Base-by-base conservation (phyloP, 1,139 yeast species). In the Kodamaea derodonti region DNA sequence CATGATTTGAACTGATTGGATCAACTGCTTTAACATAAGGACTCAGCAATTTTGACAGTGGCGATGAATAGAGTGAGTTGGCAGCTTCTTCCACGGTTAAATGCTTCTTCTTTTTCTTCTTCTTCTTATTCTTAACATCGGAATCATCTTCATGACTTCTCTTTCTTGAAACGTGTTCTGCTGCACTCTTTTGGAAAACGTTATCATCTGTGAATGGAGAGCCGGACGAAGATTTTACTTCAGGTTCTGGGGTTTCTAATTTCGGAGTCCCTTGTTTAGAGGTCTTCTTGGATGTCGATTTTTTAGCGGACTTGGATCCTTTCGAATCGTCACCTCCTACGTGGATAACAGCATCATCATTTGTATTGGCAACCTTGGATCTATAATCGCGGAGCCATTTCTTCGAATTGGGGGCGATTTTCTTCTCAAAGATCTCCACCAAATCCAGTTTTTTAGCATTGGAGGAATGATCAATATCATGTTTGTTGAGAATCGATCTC, bases 381-480 rank as follows among this genome's bases (percentile, higher is more conserved):
- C 32, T 40, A 14, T 49, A 54, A 34, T 54, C 51, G 10, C 44
- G 46, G 32, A 70, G 51, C 26, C 73, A 49, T 27, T 50, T 42
- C 0, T 51, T 47, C 2, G 75, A 60, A 10, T 61, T 56, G 1
- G 76, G 69, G 10, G 54, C 51, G 30, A 84, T 62, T n/a, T 75
- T 53, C 3, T 60, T 52, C 13, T 68, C 58, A 52, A 80, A 84
- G 4, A 82, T 51, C 13, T 62, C 63, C 7, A 85, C 58, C 38
- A 84, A 63, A 8, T 73, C 76, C 4, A 72, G 58, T 55, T 87
- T 87, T 50, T 78, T 82, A 8, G 85, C 78, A 34, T 74, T 69
- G 4, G 84, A 66, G 1, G 81, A 71, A 49, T 68, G 79, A 7
- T 59, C 58, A 15, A 86, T 65, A n/a, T 70, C 65, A 52, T 84